Conservation (phyloP, 768 basidiomycete species). For the Asterophora lycoperdoides region DNA sequence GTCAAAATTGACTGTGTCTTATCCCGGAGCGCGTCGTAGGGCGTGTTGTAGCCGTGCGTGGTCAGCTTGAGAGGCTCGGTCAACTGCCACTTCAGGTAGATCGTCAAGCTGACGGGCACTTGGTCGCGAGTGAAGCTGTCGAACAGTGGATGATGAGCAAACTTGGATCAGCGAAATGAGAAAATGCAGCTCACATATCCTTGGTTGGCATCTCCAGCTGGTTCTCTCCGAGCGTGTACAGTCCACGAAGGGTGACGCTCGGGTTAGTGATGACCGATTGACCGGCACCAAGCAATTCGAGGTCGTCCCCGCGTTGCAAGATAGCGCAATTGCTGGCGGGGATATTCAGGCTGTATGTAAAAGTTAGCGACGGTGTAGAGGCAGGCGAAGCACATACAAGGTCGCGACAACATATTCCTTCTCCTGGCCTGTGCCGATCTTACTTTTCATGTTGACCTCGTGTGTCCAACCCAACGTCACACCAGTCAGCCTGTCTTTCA, state of each 20-base stretch:
- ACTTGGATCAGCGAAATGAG: neutral
- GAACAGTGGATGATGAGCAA: neutral
- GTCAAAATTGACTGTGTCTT: conserved; percentile 87
- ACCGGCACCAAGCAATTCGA: conserved; percentile 74
- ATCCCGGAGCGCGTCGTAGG: conserved; percentile 73
- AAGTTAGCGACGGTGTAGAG: conserved; percentile 1
- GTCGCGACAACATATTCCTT: conserved; percentile 75
- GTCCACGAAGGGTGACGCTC: conserved; percentile 72
- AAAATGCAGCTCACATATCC: conserved; percentile 56
- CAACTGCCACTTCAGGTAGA: conserved; percentile 76
- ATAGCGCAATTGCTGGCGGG: conserved; percentile 87
- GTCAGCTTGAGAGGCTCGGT: conserved; percentile 59
- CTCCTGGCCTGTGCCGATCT: conserved; percentile 35
- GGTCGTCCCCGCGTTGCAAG: conserved; percentile 74
- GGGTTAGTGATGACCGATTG: conserved; percentile 85
- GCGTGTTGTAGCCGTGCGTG: conserved; percentile 80
- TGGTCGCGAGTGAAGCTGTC: conserved; percentile 78
- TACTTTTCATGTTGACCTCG: conserved; percentile 75
- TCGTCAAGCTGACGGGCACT: conserved; percentile 78
- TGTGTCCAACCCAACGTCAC: conserved; percentile 66
- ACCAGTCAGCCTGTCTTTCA: conserved; percentile 61
- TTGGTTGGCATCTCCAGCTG: conserved; percentile 87
- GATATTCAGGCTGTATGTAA: conserved; percentile 57
- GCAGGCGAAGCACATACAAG: conserved; percentile 46
- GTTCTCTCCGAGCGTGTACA: conserved; percentile 80